Percentiles rank a stretch among this genome's conserved stretches.
These are phyloP conservation scores for Clarkia xantiana DNA, from an alignment of 345 rosid genomes.

Conservation along the genomic window DNA sequence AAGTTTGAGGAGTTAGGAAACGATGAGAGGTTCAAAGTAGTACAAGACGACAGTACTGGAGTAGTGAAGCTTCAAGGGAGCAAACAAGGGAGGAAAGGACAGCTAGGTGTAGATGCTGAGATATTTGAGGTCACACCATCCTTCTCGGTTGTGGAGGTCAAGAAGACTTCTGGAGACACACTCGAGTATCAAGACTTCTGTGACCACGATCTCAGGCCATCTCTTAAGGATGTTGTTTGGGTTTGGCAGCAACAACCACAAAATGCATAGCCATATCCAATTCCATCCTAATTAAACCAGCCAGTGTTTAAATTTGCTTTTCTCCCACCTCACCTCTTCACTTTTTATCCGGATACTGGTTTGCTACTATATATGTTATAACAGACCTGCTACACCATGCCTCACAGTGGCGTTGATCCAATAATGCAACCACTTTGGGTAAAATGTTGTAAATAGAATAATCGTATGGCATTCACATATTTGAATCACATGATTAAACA, in stretches of 20 bases:
- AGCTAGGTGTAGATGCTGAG: slow-evolving; percentile 54
- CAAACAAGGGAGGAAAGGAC: slow-evolving; percentile 76
- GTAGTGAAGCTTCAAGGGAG: slow-evolving; percentile 43
- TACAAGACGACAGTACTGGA: slow-evolving; percentile 25
- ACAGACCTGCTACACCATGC: too few species aligned
- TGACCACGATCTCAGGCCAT: slow-evolving; percentile 51
- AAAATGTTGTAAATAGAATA: too few species aligned
- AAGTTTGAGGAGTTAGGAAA: slow-evolving; percentile 60
- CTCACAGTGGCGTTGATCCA: too few species aligned
- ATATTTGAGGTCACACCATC: slow-evolving; percentile 64
- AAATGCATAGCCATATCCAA: too few species aligned
- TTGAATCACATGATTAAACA: too few species aligned
- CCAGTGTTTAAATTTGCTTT: too few species aligned
- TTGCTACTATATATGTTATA: too few species aligned
- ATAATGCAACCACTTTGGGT: too few species aligned
- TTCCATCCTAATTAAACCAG: too few species aligned
- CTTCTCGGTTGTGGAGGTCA: slow-evolving; percentile 61
- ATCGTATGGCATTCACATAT: too few species aligned
- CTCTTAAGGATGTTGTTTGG: slow-evolving; percentile 84
- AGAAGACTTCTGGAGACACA: slow-evolving; percentile 66
- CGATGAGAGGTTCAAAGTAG: slow-evolving; percentile 33
- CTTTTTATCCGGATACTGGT: too few species aligned
- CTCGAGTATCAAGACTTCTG: slow-evolving; percentile 57
- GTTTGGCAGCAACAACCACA: slow-evolving; percentile 21
- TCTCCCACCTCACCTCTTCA: too few species aligned